A percentile compares a stretch with the other conserved stretches of the same genome.
Conservation (phyloP, 148 eudicot genomes). For the Mesembryanthemum crystallinum region DNA sequence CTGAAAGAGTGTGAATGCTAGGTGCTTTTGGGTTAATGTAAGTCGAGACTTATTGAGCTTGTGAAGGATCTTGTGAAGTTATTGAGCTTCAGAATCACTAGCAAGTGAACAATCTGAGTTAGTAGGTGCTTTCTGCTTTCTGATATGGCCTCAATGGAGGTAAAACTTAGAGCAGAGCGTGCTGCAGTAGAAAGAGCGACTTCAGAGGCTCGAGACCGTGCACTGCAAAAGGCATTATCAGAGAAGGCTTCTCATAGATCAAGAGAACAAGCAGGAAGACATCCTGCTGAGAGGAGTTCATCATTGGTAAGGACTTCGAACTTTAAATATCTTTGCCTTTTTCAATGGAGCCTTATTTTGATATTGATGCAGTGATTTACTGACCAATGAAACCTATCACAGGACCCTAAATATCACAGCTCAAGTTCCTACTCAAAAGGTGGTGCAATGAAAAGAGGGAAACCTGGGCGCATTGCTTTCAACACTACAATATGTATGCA, state of each 20-base stretch:
- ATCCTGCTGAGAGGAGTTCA: slow-evolving; percentile 33
- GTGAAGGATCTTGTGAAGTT: too few species aligned
- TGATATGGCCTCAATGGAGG: slow-evolving; percentile 65
- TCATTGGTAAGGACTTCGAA: slow-evolving; percentile 24
- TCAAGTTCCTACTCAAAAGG: slow-evolving; percentile 48
- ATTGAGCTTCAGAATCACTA: too few species aligned
- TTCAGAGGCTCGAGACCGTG: slow-evolving; percentile 96
- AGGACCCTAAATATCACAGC: slow-evolving; percentile 53
- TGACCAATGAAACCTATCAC: slow-evolving; percentile 25
- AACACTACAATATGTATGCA: slow-evolving; percentile 88
- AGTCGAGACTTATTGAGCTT: too few species aligned
- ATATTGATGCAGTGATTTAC: slow-evolving; percentile 1
- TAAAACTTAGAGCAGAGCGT: slow-evolving; percentile 82
- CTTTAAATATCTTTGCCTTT: slow-evolving; percentile 6
- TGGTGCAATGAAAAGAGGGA: slow-evolving; percentile 92
- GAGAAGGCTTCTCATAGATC: slow-evolving; percentile 49
- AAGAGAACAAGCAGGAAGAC: slow-evolving; percentile 40
- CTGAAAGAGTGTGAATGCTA: too few species aligned
- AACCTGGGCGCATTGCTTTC: slow-evolving; percentile 92
- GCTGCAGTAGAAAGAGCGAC: slow-evolving; percentile 98
- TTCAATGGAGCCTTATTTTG: background rate
- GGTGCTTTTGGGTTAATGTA: too few species aligned
- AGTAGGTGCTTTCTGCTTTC: slow-evolving; percentile 37
- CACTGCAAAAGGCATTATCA: slow-evolving; percentile 77
- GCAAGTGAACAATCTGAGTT: too few species aligned